phyloP scores from a whole-genome alignment of 2,329 filamentous ascomycete species.

The Pseudogymnoascus sp. region DNA sequence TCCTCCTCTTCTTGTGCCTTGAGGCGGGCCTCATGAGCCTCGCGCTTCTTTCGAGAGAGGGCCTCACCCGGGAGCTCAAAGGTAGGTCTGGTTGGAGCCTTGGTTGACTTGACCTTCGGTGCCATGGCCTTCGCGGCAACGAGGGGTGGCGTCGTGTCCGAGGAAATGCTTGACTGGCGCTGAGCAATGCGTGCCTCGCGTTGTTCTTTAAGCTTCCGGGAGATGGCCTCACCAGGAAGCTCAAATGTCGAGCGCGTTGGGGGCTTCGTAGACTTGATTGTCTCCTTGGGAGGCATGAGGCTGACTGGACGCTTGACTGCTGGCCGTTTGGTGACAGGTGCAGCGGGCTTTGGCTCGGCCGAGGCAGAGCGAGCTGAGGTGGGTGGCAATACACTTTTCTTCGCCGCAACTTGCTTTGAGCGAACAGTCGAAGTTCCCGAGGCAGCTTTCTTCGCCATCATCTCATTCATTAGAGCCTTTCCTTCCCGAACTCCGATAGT shows the following conservation, averaged over 20 bases:
- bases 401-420: background rate
- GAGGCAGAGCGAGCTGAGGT: background rate
- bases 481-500: background rate
- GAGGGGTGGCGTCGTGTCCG: constrained; percentile 31
- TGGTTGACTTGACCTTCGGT: constrained; percentile 42
- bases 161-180: constrained; percentile 24
- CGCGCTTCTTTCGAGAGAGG: constrained; percentile 40
- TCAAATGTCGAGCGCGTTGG: constrained; percentile 51
- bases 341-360: constrained; percentile 2
- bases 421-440: constrained; percentile 1
- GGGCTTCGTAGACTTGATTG: constrained; percentile 46
- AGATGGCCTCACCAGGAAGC: constrained; percentile 54
- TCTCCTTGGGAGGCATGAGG: constrained; percentile 35
- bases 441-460: constrained; percentile 6
- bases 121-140: constrained; percentile 33
- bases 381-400: background rate
- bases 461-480: constrained; percentile 3
- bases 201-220: constrained; percentile 49
- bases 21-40: constrained; percentile 48
- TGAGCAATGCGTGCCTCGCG: constrained; percentile 46
- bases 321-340: constrained; percentile 13
- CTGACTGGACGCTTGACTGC: constrained; percentile 34
- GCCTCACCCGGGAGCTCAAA: constrained; percentile 60
- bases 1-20: constrained; percentile 53
- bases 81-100: constrained; percentile 43